These are phyloP conservation scores for Corymbia citriodora DNA, from an alignment of 441 rosid species.

Conservation along the genomic window DNA sequence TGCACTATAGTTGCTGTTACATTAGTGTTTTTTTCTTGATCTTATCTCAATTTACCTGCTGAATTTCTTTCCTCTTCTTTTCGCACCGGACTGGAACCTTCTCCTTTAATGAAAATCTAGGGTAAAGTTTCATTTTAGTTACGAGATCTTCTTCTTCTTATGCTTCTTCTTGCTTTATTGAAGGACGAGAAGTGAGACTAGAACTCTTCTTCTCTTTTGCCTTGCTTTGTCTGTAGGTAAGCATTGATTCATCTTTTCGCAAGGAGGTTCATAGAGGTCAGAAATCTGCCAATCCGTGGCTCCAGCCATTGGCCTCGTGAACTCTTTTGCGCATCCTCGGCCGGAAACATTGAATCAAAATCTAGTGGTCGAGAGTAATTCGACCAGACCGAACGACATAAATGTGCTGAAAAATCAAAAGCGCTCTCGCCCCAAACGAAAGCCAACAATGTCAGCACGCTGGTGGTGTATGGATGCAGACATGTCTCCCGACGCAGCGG, in stretches of 20 bases:
- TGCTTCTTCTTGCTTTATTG: background rate
- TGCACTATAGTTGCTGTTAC: background rate
- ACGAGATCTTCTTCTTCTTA: background rate
- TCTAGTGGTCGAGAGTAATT: background rate
- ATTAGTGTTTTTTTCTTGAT: background rate
- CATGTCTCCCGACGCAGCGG: background rate
- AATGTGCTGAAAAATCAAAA: background rate
- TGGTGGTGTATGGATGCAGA: background rate
- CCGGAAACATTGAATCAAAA: background rate
- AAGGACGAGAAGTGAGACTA: background rate
- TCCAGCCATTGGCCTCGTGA: background rate
- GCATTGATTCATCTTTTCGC: background rate
- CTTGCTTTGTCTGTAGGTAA: background rate
- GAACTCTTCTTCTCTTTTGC: background rate
- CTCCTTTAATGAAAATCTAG: background rate
- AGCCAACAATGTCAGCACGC: background rate
- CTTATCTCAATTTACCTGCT: background rate
- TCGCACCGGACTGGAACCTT: background rate
- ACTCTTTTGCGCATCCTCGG: background rate
- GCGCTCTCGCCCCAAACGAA: background rate
- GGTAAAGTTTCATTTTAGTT: background rate
- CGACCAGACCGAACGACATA: background rate
- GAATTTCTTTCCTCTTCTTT: background rate
- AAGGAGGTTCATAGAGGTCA: background rate
- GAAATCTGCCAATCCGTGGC: background rate